Conservation (phyloP, 192 early-diverging fungal genomes). For the Coemansia sp. region DNA sequence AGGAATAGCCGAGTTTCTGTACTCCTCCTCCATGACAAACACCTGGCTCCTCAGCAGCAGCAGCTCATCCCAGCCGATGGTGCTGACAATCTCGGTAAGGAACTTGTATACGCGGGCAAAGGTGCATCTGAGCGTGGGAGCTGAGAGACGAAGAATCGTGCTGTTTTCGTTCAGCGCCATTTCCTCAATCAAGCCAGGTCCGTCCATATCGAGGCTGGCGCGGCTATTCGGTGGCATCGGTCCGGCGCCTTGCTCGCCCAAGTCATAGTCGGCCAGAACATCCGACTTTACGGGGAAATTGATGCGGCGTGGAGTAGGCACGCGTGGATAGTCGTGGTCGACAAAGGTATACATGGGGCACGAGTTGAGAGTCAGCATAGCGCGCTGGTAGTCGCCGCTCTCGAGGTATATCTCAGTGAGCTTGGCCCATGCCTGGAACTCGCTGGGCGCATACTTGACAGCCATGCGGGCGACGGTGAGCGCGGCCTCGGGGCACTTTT, state of each 20-base stretch:
- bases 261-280: slow-evolving; percentile 57
- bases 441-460: slow-evolving; percentile 92
- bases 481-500: slow-evolving; percentile 78
- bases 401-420: slow-evolving; percentile 94
- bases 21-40: slow-evolving; percentile 99
- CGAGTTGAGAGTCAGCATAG: slow-evolving; percentile 93
- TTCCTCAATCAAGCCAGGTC: slow-evolving; percentile 43
- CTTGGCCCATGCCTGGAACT: slow-evolving; percentile 95
- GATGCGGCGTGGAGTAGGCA: slow-evolving; percentile 86
- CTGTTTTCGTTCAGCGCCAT: slow-evolving; percentile 46
- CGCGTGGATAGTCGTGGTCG: slow-evolving; percentile 85
- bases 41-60: slow-evolving; percentile 82
- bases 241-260: slow-evolving; percentile 38
- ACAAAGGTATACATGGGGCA: slow-evolving; percentile 99
- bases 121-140: slow-evolving; percentile 90
- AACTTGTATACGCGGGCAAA: slow-evolving; percentile 89
- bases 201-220: slow-evolving; percentile 38
- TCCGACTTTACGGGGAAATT: slow-evolving; percentile 91
- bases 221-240: slow-evolving; percentile 30
- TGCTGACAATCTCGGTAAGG: slow-evolving; percentile 76
- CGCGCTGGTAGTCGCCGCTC: slow-evolving; percentile 75
- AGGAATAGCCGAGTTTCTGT: slow-evolving; percentile 60
- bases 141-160: slow-evolving; percentile 82
- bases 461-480: slow-evolving; percentile 90
- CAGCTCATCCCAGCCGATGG: slow-evolving; percentile 97